Percentiles rank a stretch among this genome's conserved stretches.
Evolutionary conservation across 2,329 filamentous ascomycete genomes (phyloP).

Genomic region (Davidsoniella australis): DNA sequence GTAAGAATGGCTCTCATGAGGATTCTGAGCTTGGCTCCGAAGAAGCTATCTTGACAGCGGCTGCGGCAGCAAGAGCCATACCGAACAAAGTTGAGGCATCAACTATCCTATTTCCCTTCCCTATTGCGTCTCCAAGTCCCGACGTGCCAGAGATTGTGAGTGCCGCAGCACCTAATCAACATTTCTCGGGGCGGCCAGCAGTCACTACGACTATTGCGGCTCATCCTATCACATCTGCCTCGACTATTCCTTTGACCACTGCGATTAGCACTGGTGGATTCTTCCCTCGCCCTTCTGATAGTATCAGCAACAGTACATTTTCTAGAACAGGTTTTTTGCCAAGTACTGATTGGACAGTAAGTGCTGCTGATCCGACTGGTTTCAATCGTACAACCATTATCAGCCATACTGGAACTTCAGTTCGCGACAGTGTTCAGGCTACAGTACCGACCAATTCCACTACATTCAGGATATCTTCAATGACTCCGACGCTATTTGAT

Average conservation of each 20-base stretch:
- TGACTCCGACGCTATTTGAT: conserved; percentile 2
- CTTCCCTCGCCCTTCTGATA: neutral
- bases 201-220: no score
- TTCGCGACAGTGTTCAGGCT: no score
- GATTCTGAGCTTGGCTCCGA: neutral
- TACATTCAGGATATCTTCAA: neutral
- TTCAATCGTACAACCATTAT: conserved; percentile 6
- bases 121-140: neutral
- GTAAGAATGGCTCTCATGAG: neutral
- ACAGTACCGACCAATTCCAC: neutral
- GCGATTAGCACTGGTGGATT: no score
- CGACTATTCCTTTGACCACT: no score
- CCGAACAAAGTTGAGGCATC: neutral
- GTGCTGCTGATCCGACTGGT: conserved; percentile 1
- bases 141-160: no score
- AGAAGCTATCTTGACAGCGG: neutral
- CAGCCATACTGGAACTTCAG: neutral
- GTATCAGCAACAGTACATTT: neutral
- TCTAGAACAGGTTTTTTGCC: neutral
- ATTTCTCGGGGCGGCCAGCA: no score
- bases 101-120: neutral
- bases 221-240: no score
- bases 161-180: no score
- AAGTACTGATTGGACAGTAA: neutral
- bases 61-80: neutral